Evolutionary conservation across 192 early-diverging fungal genomes (phyloP).

Genomic region (Bifiguratus adelaidae): DNA sequence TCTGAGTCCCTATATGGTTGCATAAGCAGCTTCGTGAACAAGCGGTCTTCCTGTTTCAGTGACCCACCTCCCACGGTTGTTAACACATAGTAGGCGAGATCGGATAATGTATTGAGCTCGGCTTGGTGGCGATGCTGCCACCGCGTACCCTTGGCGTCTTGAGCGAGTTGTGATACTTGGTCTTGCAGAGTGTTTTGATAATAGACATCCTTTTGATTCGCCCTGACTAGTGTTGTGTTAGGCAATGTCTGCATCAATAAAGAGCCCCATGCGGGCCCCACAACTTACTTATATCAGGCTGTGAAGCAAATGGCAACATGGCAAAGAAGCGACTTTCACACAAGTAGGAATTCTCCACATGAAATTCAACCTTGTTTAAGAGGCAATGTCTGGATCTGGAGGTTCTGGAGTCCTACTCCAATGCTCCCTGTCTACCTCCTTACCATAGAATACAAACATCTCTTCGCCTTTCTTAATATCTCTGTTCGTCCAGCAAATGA

Average conservation of each 20-base stretch:
- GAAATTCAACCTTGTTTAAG: too few relatives aligned
- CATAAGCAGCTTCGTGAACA: too few relatives aligned
- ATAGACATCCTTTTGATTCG: slow-evolving; percentile 84
- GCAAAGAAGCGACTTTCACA: too few relatives aligned
- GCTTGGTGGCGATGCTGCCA: slow-evolving; percentile 49
- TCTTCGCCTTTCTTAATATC: slow-evolving; percentile 69
- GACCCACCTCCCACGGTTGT: slow-evolving; percentile 54
- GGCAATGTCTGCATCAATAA: background rate
- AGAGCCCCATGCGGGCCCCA: background rate
- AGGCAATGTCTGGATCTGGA: too few relatives aligned
- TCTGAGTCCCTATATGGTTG: slow-evolving; percentile 47
- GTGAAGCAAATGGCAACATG: slow-evolving; percentile 68
- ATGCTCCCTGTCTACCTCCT: slow-evolving; percentile 66
- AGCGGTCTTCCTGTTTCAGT: background rate
- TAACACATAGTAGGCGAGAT: slow-evolving; percentile 61
- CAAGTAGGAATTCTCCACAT: too few relatives aligned
- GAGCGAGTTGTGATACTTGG: slow-evolving; percentile 30
- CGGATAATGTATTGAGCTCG: slow-evolving; percentile 46
- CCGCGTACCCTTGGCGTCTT: slow-evolving; percentile 31
- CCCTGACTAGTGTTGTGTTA: slow-evolving; percentile 44
- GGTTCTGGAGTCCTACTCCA: too few relatives aligned
- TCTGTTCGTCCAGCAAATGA: slow-evolving; percentile 67
- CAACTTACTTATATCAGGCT: slow-evolving; percentile 63
- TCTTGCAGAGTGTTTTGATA: slow-evolving; percentile 59
- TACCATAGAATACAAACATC: slow-evolving; percentile 79